These are phyloP conservation scores for Golubevia pallescens DNA, from an alignment of 1,284 basidiomycete genomes.

Conservation along the genomic window DNA sequence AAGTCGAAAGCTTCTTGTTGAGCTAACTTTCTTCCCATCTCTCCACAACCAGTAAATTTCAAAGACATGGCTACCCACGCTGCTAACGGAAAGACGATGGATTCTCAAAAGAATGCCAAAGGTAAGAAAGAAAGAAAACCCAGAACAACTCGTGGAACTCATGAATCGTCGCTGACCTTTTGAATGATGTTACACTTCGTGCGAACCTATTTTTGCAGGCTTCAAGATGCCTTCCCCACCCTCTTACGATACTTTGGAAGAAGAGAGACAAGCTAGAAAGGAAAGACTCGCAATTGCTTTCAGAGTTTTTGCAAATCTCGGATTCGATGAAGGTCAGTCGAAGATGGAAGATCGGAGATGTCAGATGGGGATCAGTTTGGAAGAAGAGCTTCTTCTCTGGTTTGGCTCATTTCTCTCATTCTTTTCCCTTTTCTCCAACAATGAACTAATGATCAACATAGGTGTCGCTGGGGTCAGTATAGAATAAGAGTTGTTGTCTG, in stretches of 20 bases:
- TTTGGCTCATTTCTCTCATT: background rate
- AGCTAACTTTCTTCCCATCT: too few relatives aligned
- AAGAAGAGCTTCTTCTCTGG: background rate
- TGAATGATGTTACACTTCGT: too few relatives aligned
- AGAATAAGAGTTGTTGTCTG: background rate
- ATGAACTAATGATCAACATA: background rate
- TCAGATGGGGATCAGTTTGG: background rate
- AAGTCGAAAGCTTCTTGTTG: too few relatives aligned
- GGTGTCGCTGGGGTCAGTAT: background rate
- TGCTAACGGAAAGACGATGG: too few relatives aligned
- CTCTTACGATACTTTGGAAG: constrained; percentile 32
- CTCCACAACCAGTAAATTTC: too few relatives aligned
- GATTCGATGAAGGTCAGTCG: constrained; percentile 70
- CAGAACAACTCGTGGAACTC: too few relatives aligned
- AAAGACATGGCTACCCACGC: too few relatives aligned
- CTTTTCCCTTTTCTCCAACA: background rate
- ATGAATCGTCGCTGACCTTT: too few relatives aligned
- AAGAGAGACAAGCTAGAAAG: constrained; percentile 36
- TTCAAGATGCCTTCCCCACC: constrained; percentile 1
- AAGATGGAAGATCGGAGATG: background rate
- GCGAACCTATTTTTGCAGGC: too few relatives aligned
- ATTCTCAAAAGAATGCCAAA: too few relatives aligned
- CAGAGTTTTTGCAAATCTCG: constrained; percentile 67
- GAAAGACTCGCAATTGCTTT: constrained; percentile 40
- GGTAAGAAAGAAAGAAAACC: too few relatives aligned